These are phyloP conservation scores for Fusarium heterosporum DNA, from an alignment of 2,329 filamentous ascomycete species.

Conservation along the genomic window DNA sequence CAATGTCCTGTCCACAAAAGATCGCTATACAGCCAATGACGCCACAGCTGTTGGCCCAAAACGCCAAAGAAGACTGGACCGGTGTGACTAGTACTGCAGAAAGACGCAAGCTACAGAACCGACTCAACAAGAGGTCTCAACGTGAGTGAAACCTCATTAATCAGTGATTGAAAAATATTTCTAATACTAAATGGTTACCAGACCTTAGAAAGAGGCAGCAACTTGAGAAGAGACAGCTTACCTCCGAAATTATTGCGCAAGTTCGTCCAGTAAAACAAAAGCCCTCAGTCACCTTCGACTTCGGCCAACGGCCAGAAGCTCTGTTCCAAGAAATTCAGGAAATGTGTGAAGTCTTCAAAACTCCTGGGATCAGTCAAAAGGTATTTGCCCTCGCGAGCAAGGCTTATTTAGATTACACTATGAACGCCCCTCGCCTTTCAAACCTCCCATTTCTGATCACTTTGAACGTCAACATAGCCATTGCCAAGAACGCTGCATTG, in stretches of 20 bases:
- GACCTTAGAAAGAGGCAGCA: constrained; percentile 14
- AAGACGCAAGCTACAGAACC: constrained; percentile 22
- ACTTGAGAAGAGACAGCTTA: not conserved
- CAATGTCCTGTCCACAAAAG: constrained; percentile 2
- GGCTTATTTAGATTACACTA: constrained; percentile 16
- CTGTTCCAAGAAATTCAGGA: constrained; percentile 5
- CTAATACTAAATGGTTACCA: not conserved
- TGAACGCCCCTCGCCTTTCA: constrained; percentile 13
- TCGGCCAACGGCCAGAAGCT: accelerated
- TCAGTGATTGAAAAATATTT: accelerated
- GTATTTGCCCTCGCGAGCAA: constrained; percentile 11
- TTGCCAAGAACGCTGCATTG: constrained; percentile 3
- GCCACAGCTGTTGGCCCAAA: constrained; percentile 14
- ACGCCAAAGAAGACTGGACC: constrained; percentile 17
- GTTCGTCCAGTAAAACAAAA: not conserved
- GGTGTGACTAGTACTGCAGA: constrained; percentile 21
- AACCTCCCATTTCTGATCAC: constrained; percentile 21
- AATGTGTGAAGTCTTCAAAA: constrained; percentile 11
- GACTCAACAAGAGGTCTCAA: constrained; percentile 23
- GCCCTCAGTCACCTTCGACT: not conserved
- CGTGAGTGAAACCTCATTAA: not conserved
- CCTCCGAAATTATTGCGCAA: not conserved
- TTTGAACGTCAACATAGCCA: constrained; percentile 19
- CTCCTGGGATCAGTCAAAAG: not conserved
- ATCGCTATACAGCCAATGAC: constrained; percentile 22